A percentile compares a stretch with the other conserved stretches of the same genome.
Conservation (phyloP, 768 basidiomycete species). For the Holtermannia corniformis region DNA sequence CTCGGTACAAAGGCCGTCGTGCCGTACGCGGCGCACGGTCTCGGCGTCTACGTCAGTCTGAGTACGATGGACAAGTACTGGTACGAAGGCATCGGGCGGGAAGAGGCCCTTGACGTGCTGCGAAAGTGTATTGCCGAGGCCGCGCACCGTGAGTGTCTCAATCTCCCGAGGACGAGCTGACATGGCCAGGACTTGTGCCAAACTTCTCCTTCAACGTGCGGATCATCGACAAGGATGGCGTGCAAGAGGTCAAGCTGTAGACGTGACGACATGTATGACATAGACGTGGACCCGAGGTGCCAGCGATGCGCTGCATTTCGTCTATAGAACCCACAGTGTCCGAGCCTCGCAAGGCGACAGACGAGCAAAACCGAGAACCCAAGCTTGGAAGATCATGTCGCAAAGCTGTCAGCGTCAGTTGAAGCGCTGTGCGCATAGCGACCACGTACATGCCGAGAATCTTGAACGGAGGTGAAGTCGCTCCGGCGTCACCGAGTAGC, state of each 20-base stretch:
- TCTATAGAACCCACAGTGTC: no score
- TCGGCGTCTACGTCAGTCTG: conserved; percentile 84
- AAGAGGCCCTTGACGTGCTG: conserved; percentile 75
- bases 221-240: conserved; percentile 83
- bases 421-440: no score
- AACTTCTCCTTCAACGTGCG: conserved; percentile 72
- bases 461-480: conserved; percentile 69
- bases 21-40: conserved; percentile 91
- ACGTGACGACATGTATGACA: conserved; percentile 17
- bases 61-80: conserved; percentile 92
- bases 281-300: conserved; percentile 5
- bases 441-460: conserved; percentile 64
- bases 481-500: conserved; percentile 60
- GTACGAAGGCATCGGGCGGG: conserved; percentile 70
- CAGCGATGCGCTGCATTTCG: no score
- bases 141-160: conserved; percentile 52
- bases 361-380: conserved; percentile 17
- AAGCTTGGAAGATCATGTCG: conserved; percentile 13
- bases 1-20: conserved; percentile 80
- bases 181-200: conserved; percentile 14
- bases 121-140: conserved; percentile 84
- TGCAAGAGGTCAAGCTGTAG: conserved; percentile 62
- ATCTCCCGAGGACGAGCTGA: neutral
- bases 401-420: conserved; percentile 10
- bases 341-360: neutral